Conservation (phyloP, 2,329 filamentous ascomycete genomes). For the Fusarium nelsonii region DNA sequence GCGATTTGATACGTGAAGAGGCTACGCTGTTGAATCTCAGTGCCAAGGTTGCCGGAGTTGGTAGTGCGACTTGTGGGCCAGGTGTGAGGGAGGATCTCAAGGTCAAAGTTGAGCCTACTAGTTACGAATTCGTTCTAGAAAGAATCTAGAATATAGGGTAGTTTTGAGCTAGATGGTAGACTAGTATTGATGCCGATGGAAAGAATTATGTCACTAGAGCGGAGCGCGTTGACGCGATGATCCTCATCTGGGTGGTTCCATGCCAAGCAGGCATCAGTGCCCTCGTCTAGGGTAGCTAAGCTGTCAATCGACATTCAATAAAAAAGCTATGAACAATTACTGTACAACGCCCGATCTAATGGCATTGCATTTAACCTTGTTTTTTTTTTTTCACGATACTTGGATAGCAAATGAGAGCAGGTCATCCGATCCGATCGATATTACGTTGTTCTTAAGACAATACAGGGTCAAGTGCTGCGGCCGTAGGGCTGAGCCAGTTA, state of each 20-base stretch:
- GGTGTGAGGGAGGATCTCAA: slow-evolving; percentile 10
- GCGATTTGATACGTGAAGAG: slow-evolving; percentile 3
- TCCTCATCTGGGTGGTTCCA: slow-evolving; percentile 6
- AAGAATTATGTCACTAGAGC: background rate
- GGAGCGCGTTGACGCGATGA: slow-evolving; percentile 4
- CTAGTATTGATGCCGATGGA: background rate
- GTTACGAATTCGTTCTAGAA: slow-evolving; percentile 4
- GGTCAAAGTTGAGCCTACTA: slow-evolving; percentile 1
- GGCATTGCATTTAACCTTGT: background rate
- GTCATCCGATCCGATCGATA: background rate
- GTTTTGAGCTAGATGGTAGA: background rate
- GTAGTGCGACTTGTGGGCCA: slow-evolving; percentile 25
- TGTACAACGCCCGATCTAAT: background rate
- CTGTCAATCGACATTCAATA: background rate
- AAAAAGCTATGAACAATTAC: background rate
- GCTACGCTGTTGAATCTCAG: slow-evolving; percentile 12
- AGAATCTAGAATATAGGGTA: slow-evolving; percentile 4
- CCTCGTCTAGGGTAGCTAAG: background rate
- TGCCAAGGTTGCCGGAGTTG: slow-evolving; percentile 14
- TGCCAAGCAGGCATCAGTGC: background rate
- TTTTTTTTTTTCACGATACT: background rate
- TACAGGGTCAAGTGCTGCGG: background rate
- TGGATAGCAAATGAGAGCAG: background rate
- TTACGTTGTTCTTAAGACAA: background rate
- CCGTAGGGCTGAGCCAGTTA: background rate